Conservation (phyloP, 2,329 filamentous ascomycete genomes). For the Sordariomycetes sp. region DNA sequence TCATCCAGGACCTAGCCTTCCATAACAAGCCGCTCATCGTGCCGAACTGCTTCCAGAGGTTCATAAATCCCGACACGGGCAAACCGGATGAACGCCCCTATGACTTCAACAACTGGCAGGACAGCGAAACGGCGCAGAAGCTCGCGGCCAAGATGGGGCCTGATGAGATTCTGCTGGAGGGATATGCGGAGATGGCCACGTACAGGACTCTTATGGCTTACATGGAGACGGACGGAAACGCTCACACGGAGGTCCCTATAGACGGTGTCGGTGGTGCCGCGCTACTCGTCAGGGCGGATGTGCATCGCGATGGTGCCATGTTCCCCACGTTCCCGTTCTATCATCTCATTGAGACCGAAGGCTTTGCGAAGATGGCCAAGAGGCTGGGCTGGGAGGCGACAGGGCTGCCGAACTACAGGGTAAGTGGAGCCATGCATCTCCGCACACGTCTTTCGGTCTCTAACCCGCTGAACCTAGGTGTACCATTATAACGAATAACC, state of each 20-base stretch:
- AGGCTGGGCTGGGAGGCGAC: slow-evolving; percentile 73
- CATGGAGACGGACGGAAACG: slow-evolving; percentile 48
- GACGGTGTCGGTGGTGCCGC: slow-evolving; percentile 93
- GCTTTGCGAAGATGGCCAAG: slow-evolving; percentile 93
- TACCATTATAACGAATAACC: slow-evolving; percentile 80
- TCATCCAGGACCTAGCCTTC: slow-evolving; percentile 83
- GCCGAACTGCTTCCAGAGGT: slow-evolving; percentile 91
- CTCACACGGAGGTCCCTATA: slow-evolving; percentile 53
- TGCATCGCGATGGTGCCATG: slow-evolving; percentile 96
- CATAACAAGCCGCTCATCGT: slow-evolving; percentile 88
- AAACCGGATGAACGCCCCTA: slow-evolving; percentile 69
- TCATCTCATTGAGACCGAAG: slow-evolving; percentile 93
- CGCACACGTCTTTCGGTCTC: background rate
- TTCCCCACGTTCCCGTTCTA: slow-evolving; percentile 96
- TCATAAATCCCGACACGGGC: slow-evolving; percentile 54
- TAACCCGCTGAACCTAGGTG: slow-evolving; percentile 36
- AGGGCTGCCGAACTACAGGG: slow-evolving; percentile 95
- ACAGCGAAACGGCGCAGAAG: slow-evolving; percentile 66
- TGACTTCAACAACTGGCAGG: slow-evolving; percentile 96
- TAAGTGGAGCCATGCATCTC: slow-evolving; percentile 27
- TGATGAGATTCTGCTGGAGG: slow-evolving; percentile 87
- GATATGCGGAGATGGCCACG: slow-evolving; percentile 85
- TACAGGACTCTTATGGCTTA: slow-evolving; percentile 87
- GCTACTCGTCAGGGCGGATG: slow-evolving; percentile 87
- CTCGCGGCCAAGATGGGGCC: slow-evolving; percentile 70